Evolutionary conservation across 2,329 filamentous ascomycete genomes (phyloP), one percentile per base, ranked within the genome.

Genomic region (Venturia nashicola): DNA sequence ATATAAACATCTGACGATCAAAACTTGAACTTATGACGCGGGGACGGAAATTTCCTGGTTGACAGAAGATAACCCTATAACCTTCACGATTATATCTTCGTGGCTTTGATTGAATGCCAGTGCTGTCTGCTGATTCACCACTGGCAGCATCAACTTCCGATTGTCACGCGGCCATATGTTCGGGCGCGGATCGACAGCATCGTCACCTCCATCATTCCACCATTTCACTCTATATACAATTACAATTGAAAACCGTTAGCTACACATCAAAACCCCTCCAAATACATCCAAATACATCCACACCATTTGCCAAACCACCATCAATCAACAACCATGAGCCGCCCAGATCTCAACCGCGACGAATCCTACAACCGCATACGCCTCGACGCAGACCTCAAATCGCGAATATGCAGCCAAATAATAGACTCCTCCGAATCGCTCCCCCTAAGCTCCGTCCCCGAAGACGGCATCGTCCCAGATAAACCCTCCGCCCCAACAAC

Each of bases 311-410:
- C 27, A n/a, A 36, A 54, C 6, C 32, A 57, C 27, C 51, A n/a
- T n/a, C 51, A 8, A n/a, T n/a, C 51, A 8, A 39, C 32, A 18
- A 36, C 11, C 32, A 57, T 57, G 51, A 57, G 51, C 32, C 60
- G 60, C 8, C 60, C 60, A 39, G 34, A 39, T 12, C 23, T 51
- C 60, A 43, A 43, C 39, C 42, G 60, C 42, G 60, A 62, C 43
- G 60, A 62, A 20, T 62, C 60, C 18, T 63, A 59, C 55, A 64
- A 64, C 18, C 62, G 62, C 54, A 43, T 64, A n/a, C 36, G 34
- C 16, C 34, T 64, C 12, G n/a, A 57, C 23, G 18, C 27, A 34
- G 43, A 60, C 18, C 62, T 64, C 32, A 64, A 64, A 48, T 44
- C 54, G 18, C 62, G 44, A 20, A 61, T 64, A 23, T 57, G 36